A percentile compares a stretch with the other conserved stretches of the same genome.
These are phyloP conservation scores for Amyloporia xantha DNA, from an alignment of 768 basidiomycete genomes.

Conservation along the genomic window DNA sequence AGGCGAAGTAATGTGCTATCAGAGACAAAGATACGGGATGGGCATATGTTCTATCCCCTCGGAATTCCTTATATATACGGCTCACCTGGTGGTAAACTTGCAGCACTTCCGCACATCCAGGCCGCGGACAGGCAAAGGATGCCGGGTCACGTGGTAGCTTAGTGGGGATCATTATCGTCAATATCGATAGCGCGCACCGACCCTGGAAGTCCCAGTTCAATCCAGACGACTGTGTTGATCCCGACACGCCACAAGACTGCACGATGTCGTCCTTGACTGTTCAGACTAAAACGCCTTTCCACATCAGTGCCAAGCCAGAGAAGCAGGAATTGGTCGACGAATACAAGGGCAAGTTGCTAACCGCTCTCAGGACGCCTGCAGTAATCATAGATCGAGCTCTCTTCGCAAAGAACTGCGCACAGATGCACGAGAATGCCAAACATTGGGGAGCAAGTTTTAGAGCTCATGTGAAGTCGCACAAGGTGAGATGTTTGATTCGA, in stretches of 20 bases:
- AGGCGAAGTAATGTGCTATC: too few relatives aligned
- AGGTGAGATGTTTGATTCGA: conserved; percentile 38
- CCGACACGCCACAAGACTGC: not conserved
- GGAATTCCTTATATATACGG: too few relatives aligned
- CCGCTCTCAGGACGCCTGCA: conserved; percentile 66
- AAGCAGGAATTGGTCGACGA: conserved; percentile 45
- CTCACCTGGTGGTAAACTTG: too few relatives aligned
- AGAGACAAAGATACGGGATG: too few relatives aligned
- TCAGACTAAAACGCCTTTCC: conserved; percentile 44
- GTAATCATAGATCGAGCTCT: conserved; percentile 67
- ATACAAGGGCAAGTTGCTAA: conserved; percentile 52
- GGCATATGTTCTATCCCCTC: too few relatives aligned
- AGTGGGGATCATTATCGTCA: too few relatives aligned
- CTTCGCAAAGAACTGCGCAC: conserved; percentile 68
- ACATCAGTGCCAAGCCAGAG: conserved; percentile 32
- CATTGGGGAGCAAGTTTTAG: conserved; percentile 68
- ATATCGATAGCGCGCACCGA: too few relatives aligned
- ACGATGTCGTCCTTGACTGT: conserved; percentile 18
- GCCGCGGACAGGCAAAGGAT: too few relatives aligned
- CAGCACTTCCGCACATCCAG: too few relatives aligned
- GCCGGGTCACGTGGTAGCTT: too few relatives aligned
- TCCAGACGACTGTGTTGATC: too few relatives aligned
- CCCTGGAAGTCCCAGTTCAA: too few relatives aligned
- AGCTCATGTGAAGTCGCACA: conserved; percentile 82
- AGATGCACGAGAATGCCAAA: conserved; percentile 61